Base-by-base conservation (phyloP, 768 basidiomycete genomes). In the Russula ochroleuca region DNA sequence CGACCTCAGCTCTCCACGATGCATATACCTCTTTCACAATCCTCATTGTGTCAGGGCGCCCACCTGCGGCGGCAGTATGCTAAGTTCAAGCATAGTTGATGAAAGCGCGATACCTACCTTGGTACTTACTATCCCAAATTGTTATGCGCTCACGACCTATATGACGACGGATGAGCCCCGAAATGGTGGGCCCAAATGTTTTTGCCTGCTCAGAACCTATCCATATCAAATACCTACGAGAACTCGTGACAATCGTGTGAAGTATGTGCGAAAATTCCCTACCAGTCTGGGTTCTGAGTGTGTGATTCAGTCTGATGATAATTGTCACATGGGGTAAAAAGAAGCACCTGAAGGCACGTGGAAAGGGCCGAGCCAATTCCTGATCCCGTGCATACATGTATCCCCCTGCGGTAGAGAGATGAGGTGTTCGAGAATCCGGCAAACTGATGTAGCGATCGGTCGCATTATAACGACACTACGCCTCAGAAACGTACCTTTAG, bases 181-280 rank as follows among this genome's bases (percentile, higher is more conserved):
- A 83, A 65, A 92, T 88, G 21, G 88, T 91, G 25, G 87, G 85
- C 3, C 90, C 90, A 69, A 92, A 92, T 2, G 89, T 90, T 75
- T 86, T 89, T 73, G 88, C 88, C 74, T 91, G 88, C 70, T 91
- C 88, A 61, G 87, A 88, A 57, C 87, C 87, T 84, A 89, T 88
- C 88, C 88, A 90, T 68, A 90, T 90, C 63, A 90, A 80, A 72
- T 83, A 89, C 87, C 87, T 88, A 66, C 45, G 15, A 37, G 47
- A 49, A 49, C 21, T 55, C 28, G 54, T 69, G 52, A 65, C 51
- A 43, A 28, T 1, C 31, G 50, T 61, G 57, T 45, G 63, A 28
- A 25, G 8, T 33, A n/a, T 17, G 50, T 41, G 15, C 8, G 31
- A 8, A 17, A 52, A 38, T 47, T 57, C 69, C 79, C 72, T 63